A percentile compares a stretch with the other conserved stretches of the same genome.
Conservation (phyloP, 2,329 filamentous ascomycete species). For the Teratosphaeria destructans region DNA sequence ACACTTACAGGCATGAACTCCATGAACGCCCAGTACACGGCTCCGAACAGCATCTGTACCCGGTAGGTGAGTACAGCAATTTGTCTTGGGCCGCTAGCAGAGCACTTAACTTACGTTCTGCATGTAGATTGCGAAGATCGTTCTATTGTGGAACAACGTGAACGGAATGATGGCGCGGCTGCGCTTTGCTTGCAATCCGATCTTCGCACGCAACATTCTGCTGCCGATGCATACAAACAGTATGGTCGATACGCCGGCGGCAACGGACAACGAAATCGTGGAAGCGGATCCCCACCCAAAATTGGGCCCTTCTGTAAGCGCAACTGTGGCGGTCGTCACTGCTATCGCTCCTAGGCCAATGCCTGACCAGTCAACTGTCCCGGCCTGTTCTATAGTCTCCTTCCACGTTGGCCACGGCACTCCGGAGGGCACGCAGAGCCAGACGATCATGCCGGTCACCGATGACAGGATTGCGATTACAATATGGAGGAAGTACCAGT, state of each 20-base stretch:
- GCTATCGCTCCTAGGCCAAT: conserved; percentile 8
- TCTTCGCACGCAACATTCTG: background rate
- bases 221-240: conserved; percentile 8
- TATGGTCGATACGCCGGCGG: conserved; percentile 2
- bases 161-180: conserved; percentile 14
- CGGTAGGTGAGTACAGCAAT: background rate
- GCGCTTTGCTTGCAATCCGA: background rate
- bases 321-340: conserved; percentile 6
- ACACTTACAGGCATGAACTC: conserved; percentile 11
- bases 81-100: background rate
- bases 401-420: background rate
- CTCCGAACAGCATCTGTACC: conserved; percentile 9
- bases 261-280: conserved; percentile 6
- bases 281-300: conserved; percentile 1
- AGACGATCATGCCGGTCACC: conserved; percentile 2
- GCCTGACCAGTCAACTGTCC: conserved; percentile 12
- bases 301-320: conserved; percentile 8
- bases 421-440: conserved; percentile 5
- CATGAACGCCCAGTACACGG: conserved; percentile 14
- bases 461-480: conserved; percentile 6
- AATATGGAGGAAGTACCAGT: conserved; percentile 7
- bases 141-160: conserved; percentile 13
- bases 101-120: conserved; percentile 7
- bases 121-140: conserved; percentile 9
- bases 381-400: conserved; percentile 4